Evolutionary conservation across 305 asterid species (phyloP), one percentile per base, ranked within the genome.

Genomic region (Fraxinus floribunda): DNA sequence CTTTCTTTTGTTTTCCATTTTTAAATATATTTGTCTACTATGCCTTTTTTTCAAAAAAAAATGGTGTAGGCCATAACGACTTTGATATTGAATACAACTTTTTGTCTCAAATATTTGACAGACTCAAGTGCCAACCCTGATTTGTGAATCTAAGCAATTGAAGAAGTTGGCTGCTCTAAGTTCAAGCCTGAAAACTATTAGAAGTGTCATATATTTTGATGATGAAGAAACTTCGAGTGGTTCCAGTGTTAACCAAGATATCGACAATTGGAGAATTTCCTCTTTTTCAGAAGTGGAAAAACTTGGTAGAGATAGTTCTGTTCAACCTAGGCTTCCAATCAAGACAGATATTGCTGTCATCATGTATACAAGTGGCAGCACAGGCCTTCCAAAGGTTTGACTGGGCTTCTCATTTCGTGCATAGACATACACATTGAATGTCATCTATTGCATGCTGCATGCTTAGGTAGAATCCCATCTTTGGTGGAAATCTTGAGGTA

Each of bases 331-430:
- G 55, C 78, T 89, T 80, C 97, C 98, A 18, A 86, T 83, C 84
- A 94, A 93, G 88, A 90, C 90, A 84, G 97, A 94, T 85, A 87
- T 87, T 85, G 97, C 97, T 81, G 95, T 93, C 83, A 89, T 94
- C 83, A 94, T 94, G 98, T 94, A 91, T 89, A 92, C 97, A 20
- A 94, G 97, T 89, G 98, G 98, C 83, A 94, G 98, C 83, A 93
- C 98, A 75, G 97, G 97, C 90, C 87, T 92, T 78, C 98, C 98
- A 76, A 94, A 94, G 98, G 98, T 94, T 75, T 68, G 88, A 60
- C 86, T 35, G 75, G 36, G 55, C 66, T 73, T 57, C 22, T 66
- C 55, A 55, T 46, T 72, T 11, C 66, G 49, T 80, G 10, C 77
- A 78, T 38, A 55, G 66, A 79, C 78, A 82, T 18, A 62, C 71